Evolutionary conservation across 805 yeast genomes (phyloP), one percentile per base, ranked within the genome.

Genomic region (Wickerhamiella qilinensis): DNA sequence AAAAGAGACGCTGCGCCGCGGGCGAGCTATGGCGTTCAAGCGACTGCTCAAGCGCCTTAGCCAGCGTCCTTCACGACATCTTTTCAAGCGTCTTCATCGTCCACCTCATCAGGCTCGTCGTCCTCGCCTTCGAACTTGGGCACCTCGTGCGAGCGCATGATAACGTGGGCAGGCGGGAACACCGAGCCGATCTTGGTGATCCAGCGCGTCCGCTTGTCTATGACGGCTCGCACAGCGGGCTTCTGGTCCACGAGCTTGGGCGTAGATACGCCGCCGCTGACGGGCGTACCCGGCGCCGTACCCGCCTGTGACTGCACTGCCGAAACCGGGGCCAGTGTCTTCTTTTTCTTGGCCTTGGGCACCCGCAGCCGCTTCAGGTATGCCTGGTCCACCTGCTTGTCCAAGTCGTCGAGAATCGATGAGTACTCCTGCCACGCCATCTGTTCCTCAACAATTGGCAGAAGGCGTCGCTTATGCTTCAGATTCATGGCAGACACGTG

Each of bases 381-480:
- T 17, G 93, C 86, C 56, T 83, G 96, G 55, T 91, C 98, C 28
- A 91, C 86, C 59, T 91, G 99, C 56, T 88, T 91, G 56, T 91
- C 96, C 47, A 91, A 65, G 54, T 91, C 97, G 41, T 91, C 97
- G 42, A 85, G 59, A 38, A 91, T 86, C 11, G 88, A 79, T 42
- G 77, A 66, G 56, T 83, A 91, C 56, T 91, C 98, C 55, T 88
- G 95, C 75, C 86, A 91, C 20, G 96, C 94, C 50, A 91, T 66
- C 49, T 82, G 93, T 46, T 81, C 91, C 48, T 85, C 88, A 14
- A 91, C 68, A 1, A 77, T 50, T 1, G 94, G 93, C 20, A 76
- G 60, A 28, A 91, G 53, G 30, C 64, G 60, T 42, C 71, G 66
- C 56, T 82, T 82, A 38, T 88, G 65, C 43, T 68, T 71, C 40